Base-by-base conservation (phyloP, 139 green algal species). In the Tetradesmus obliquus region DNA sequence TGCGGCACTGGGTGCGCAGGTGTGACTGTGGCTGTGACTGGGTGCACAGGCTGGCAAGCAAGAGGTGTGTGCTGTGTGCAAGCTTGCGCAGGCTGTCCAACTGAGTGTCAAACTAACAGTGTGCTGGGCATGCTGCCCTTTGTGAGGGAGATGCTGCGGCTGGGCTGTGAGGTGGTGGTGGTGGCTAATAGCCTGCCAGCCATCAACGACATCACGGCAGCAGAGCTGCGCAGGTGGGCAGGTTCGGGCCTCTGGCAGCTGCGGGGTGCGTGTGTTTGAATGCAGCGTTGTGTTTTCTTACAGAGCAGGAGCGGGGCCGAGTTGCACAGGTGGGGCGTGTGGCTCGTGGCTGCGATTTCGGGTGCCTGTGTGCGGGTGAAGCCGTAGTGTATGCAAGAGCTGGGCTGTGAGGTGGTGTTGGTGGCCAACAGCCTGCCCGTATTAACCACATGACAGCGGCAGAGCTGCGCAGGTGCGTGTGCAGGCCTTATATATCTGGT, bases 381-480 rank as follows among this genome's bases (percentile, higher is more conserved):
- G 76, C 95, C 99, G 69, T 91, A 45, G 32, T 45, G 32, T 45
- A 45, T 45, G 32, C 32, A 45, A 45, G 32, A 95, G 55, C 82
- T 95, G 79, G 98, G 98, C 9, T 96, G 94, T 45, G 97, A 99
- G 97, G 97, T 99, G 9, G 96, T 99, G n/a, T 83, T 99, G 89
- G 97, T 97, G 10, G 98, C 97, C 86, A 99, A 99, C 93, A 95
- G 93, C 13, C 94, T 97, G 76, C 98, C 98, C 2, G 98, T 57
- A 99, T 99, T 93, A 99, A 99, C 88, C 98, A 99, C 94, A 97
- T 99, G 94, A 99, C 98, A 6, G 96, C 93, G 0, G 8, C 92
- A 0, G 98, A 99, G 95, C 94, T 99, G 60, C 51, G 91, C 8
- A 87, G 82, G 54, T 84, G 79, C 13, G 79, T 45, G 32, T 45